phyloP scores from a whole-genome alignment of 2,329 filamentous ascomycete species.

The Cucurbitaria berberidis region DNA sequence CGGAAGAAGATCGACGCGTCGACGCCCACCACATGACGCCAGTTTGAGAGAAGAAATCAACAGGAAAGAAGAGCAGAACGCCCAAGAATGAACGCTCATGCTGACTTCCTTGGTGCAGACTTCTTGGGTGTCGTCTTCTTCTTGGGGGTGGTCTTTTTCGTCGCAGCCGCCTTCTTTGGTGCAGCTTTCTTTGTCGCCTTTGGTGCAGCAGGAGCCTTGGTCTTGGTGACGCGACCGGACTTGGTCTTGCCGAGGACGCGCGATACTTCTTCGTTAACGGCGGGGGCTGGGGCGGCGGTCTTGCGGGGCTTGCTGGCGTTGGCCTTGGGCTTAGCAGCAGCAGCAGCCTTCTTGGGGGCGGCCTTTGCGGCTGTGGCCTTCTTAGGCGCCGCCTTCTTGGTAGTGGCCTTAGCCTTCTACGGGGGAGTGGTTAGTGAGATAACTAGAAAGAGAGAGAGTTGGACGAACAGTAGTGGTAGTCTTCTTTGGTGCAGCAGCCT shows the following conservation, averaged over 20 bases:
- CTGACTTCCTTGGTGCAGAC: constrained; percentile 49
- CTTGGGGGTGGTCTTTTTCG: constrained; percentile 56
- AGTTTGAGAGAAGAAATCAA: constrained; percentile 35
- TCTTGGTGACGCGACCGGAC: constrained; percentile 83
- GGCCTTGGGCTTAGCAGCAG: constrained; percentile 49
- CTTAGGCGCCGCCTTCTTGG: constrained; percentile 28
- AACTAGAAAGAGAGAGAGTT: neutral
- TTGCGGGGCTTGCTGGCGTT: constrained; percentile 57
- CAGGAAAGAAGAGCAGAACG: constrained; percentile 27
- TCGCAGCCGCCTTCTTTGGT: constrained; percentile 45
- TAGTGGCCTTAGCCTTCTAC: constrained; percentile 40
- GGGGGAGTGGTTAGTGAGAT: constrained; percentile 16
- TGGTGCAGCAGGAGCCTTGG: constrained; percentile 52
- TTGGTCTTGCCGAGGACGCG: constrained; percentile 81
- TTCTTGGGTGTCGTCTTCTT: constrained; percentile 58
- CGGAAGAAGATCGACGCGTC: constrained; percentile 7
- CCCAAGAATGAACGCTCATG: constrained; percentile 29
- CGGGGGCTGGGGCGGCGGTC: constrained; percentile 60
- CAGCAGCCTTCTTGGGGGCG: constrained; percentile 42
- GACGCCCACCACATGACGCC: constrained; percentile 13
- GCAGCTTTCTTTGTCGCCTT: constrained; percentile 32
- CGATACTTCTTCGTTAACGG: constrained; percentile 69
- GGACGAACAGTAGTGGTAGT: constrained; percentile 33
- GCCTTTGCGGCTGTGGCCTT: constrained; percentile 49
- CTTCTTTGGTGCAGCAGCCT: constrained; percentile 32